Conservation (phyloP, 2,329 filamentous ascomycete species). For the Boeremia lycopersici region DNA sequence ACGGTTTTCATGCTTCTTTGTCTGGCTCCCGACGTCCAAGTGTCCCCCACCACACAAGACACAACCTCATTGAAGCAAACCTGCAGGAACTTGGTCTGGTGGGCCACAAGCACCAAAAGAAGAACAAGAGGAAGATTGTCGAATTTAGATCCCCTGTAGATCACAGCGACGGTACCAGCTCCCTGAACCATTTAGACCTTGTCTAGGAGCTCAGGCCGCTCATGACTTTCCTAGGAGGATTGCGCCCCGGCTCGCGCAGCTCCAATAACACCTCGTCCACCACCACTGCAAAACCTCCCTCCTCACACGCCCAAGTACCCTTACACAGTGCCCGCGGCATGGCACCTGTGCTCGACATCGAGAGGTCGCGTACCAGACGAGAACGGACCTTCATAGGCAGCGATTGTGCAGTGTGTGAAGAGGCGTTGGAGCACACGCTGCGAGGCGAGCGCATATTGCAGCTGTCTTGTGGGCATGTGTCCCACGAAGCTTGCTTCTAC, state of each 20-base stretch:
- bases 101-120: slow-evolving; percentile 28
- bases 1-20: slow-evolving; percentile 41
- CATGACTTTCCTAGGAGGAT: slow-evolving; percentile 49
- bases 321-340: slow-evolving; percentile 53
- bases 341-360: slow-evolving; percentile 72
- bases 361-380: slow-evolving; percentile 78
- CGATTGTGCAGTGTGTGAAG: slow-evolving; percentile 95
- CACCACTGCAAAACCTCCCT: slow-evolving; percentile 25
- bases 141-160: slow-evolving; percentile 41
- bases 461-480: slow-evolving; percentile 95
- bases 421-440: slow-evolving; percentile 92
- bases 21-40: slow-evolving; percentile 35
- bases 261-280: slow-evolving; percentile 29
- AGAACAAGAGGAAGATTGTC: slow-evolving; percentile 40
- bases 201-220: slow-evolving; percentile 47
- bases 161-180: slow-evolving; percentile 41
- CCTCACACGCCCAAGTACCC: slow-evolving; percentile 32
- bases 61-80: slow-evolving; percentile 39
- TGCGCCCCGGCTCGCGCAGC: slow-evolving; percentile 46
- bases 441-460: slow-evolving; percentile 93
- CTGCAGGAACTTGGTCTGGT: slow-evolving; percentile 44
- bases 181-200: slow-evolving; percentile 34
- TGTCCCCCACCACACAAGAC: slow-evolving; percentile 27
- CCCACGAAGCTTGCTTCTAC: slow-evolving; percentile 98
- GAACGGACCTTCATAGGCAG: slow-evolving; percentile 95